These are phyloP conservation scores for Pseudogymnoascus sp. DNA, from an alignment of 2,329 filamentous ascomycete species.

Conservation along the genomic window DNA sequence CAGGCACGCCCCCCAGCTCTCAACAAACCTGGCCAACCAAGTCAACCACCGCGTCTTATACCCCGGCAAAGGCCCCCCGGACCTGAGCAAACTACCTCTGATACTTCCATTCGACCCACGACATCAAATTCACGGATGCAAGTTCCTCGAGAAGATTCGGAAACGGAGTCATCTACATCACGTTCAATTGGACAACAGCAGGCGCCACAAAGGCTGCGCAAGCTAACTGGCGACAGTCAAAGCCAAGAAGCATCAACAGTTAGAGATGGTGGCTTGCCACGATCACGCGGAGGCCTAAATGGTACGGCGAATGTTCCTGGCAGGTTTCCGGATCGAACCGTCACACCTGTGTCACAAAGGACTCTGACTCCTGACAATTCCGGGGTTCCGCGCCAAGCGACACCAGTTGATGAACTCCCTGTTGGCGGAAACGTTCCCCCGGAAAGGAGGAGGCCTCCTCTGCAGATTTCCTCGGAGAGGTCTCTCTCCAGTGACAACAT, in stretches of 20 bases:
- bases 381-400: conserved; percentile 15
- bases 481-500: conserved; percentile 25
- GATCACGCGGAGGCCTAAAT: conserved; percentile 24
- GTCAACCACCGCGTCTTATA: conserved; percentile 12
- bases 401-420: conserved; percentile 20
- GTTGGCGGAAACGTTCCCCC: conserved; percentile 23
- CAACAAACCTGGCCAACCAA: conserved; percentile 13
- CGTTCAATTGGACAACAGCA: conserved; percentile 15
- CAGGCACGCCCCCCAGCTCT: conserved; percentile 18
- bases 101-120: conserved; percentile 12
- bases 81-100: background rate
- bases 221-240: conserved; percentile 22
- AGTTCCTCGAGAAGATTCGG: conserved; percentile 21
- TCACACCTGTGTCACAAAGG: conserved; percentile 23
- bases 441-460: conserved; percentile 27
- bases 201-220: conserved; percentile 19
- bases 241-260: conserved; percentile 27
- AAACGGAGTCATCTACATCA: conserved; percentile 20
- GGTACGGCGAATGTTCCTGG: conserved; percentile 21
- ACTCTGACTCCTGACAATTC: conserved; percentile 22
- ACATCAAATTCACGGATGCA: conserved; percentile 20
- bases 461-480: conserved; percentile 25
- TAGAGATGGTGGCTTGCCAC: conserved; percentile 24
- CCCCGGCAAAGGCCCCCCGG: background rate
- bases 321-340: conserved; percentile 25